Evolutionary conservation across 192 early-diverging fungal genomes (phyloP).

Genomic region (Lobulomyces angularis): DNA sequence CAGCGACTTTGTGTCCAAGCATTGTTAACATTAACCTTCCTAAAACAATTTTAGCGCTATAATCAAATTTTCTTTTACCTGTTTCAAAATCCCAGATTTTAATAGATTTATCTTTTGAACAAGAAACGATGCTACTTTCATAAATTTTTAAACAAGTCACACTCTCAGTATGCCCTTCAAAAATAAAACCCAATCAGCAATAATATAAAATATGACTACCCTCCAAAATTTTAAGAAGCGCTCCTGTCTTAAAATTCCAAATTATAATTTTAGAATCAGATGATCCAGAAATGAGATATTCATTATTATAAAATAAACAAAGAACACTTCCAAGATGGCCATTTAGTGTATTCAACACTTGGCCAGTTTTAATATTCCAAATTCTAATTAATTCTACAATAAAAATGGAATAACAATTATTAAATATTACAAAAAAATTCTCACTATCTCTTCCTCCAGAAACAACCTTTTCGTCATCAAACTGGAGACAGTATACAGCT

Average conservation of each 20-base stretch:
- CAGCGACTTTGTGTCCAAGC: conserved; percentile 56
- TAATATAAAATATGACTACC: too few species aligned
- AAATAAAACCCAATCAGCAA: too few species aligned
- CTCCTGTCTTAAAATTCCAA: too few species aligned
- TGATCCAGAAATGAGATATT: too few species aligned
- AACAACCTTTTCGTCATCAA: conserved; percentile 58
- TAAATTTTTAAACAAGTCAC: conserved; percentile 18
- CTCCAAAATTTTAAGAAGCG: too few species aligned
- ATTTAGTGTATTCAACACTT: conserved; percentile 21
- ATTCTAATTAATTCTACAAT: too few species aligned
- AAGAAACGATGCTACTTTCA: conserved; percentile 17
- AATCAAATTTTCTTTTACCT: too few species aligned
- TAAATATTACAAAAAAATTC: not conserved
- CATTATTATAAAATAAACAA: conserved; percentile 45
- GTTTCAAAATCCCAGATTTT: conserved; percentile 61
- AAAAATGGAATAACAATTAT: not conserved
- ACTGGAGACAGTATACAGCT: conserved; percentile 75
- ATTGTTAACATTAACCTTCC: conserved; percentile 43
- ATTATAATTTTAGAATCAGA: too few species aligned
- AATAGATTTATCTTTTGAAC: conserved; percentile 42
- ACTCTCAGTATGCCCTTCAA: conserved; percentile 24
- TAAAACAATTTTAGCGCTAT: too few species aligned
- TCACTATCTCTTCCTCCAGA: conserved; percentile 55
- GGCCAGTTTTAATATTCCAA: conserved; percentile 56
- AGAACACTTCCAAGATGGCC: conserved; percentile 55